Percentiles rank a stretch among this genome's conserved stretches.
phyloP scores from a whole-genome alignment of 768 basidiomycete genomes.

The Mrakia gelida region DNA sequence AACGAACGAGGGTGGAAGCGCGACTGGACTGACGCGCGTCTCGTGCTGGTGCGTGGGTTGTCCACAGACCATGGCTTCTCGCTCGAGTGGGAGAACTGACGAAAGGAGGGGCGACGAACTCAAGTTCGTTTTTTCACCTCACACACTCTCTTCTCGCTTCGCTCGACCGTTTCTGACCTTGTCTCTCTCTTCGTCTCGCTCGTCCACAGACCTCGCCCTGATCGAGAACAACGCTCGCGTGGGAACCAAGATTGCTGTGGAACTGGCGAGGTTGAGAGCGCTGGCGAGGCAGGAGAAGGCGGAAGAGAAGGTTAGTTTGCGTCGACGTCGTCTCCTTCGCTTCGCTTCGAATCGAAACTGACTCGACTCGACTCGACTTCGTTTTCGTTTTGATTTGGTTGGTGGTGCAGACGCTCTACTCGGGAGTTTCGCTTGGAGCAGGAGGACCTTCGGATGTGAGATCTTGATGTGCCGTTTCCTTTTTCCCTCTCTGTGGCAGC shows the following conservation, averaged over 20 bases:
- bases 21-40: no score
- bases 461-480: background rate
- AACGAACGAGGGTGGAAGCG: no score
- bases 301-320: slow-evolving; percentile 3
- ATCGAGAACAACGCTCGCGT: slow-evolving; percentile 81
- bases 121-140: background rate
- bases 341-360: background rate
- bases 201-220: slow-evolving; percentile 66
- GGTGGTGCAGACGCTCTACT: background rate
- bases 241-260: slow-evolving; percentile 49
- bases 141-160: no score
- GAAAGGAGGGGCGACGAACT: slow-evolving; percentile 47
- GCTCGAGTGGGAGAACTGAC: slow-evolving; percentile 76
- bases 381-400: background rate
- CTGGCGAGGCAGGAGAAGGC: background rate
- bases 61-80: slow-evolving; percentile 70
- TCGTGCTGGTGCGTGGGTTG: no score
- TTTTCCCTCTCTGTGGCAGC: background rate
- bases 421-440: background rate
- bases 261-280: slow-evolving; percentile 28
- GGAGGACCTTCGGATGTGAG: slow-evolving; percentile 3
- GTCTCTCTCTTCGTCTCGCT: background rate
- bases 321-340: background rate
- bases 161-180: background rate
- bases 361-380: background rate